phyloP scores from a whole-genome alignment of 345 rosid genomes.

The Corchorus capsularis region DNA sequence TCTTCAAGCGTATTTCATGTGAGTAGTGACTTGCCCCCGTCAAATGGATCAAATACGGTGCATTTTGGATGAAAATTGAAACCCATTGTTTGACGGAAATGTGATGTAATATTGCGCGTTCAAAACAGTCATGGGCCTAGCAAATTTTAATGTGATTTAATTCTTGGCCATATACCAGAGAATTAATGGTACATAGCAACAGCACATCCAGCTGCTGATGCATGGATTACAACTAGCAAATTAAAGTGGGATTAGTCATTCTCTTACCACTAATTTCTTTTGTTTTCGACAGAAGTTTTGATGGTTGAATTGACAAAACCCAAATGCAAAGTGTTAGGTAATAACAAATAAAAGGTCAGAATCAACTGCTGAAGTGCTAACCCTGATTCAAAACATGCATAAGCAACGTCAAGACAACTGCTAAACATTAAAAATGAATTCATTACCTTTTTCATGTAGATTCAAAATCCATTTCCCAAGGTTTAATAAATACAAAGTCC shows the following conservation, averaged over 20 bases:
- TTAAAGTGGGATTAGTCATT: slow-evolving; percentile 5
- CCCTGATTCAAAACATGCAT: not conserved
- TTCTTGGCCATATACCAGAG: slow-evolving; percentile 3
- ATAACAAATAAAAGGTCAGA: not conserved
- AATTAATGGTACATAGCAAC: not conserved
- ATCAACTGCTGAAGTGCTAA: not conserved
- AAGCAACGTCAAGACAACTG: slow-evolving; percentile 5
- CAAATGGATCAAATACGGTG: not conserved
- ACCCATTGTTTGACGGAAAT: not conserved
- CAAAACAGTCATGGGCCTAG: not conserved
- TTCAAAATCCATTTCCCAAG: not conserved
- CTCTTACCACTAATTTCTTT: not conserved
- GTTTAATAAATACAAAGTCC: not conserved
- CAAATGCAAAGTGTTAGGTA: slow-evolving; percentile 6
- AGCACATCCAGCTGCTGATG: slow-evolving; percentile 17
- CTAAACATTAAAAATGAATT: slow-evolving; percentile 7
- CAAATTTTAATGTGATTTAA: not conserved
- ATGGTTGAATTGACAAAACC: not conserved
- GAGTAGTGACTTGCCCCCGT: no score
- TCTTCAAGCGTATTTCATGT: no score
- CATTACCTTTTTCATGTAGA: not conserved
- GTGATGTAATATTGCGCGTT: not conserved
- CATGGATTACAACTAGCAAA: slow-evolving; percentile 4
- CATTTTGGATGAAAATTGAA: not conserved
- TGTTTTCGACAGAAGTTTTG: not conserved